Base-by-base conservation (phyloP, 176 grass and related monocot genomes). In the Musa beccarii region DNA sequence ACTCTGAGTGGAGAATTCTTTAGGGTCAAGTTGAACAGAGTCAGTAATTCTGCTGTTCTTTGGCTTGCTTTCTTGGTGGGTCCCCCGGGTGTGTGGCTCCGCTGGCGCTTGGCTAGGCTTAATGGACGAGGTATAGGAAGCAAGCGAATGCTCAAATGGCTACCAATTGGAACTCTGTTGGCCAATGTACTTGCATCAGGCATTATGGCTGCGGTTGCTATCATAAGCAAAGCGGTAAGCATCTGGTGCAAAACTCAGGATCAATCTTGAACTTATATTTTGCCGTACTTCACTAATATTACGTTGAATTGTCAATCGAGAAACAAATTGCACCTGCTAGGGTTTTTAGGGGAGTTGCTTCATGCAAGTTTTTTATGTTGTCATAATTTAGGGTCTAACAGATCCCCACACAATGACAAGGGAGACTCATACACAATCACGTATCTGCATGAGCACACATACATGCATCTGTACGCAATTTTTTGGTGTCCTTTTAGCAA, bases 111-210 rank as follows among this genome's bases (percentile, higher is more conserved):
- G 51, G 88, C 95, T 26, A 93, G 90, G 84, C 78, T 93, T 2
- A 98, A 98, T 17, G 90, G 95, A 8, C 72, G 80, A 74, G 95
- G 95, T 76, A 65, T 94, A 9, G 88, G 90, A 54, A 91, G 89
- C 52, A 73, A 81, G 16, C 59, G 25, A 71, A 73, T 50, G 43
- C 71, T 98, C 69, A 98, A 85, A 75, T 98, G 95, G 95, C 81
- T 98, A 50, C 95, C 95, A 8, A 62, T 94, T 64, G 95, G 95
- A 29, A 98, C 95, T 20, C 84, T 93, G 78, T 66, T 72, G 77
- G 95, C 95, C 28, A 98, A 98, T 86, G 88, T 98, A 85, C 78
- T 89, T 74, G 90, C 86, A 14, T 82, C 95, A 70, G 86, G 82
- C 19, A 75, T 98, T 70, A 91, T 98, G 95, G 95, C 95, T 17